These are phyloP conservation scores for Fagopyrum homotropicum DNA, from an alignment of 148 eudicot species.

Conservation along the genomic window DNA sequence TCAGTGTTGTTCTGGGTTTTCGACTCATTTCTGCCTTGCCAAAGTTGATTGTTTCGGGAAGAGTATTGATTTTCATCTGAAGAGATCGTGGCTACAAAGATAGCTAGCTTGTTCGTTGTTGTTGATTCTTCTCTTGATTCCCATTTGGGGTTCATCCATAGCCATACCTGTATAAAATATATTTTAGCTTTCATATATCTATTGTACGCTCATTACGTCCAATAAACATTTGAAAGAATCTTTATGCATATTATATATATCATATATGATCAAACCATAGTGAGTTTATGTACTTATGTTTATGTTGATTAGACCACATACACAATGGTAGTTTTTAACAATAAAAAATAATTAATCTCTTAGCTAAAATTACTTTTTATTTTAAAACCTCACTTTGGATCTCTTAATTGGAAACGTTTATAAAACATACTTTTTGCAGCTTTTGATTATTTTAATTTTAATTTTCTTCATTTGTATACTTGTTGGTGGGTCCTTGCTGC, in stretches of 20 bases:
- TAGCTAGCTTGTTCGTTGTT: slow-evolving; percentile 1
- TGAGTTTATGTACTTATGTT: neutral
- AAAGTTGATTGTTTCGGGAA: slow-evolving; percentile 33
- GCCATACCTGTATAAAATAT: neutral
- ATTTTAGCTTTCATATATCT: too few species aligned
- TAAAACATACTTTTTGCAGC: too few species aligned
- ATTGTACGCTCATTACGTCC: neutral
- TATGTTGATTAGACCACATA: too few species aligned
- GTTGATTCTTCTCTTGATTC: neutral
- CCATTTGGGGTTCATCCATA: neutral
- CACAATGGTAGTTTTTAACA: too few species aligned
- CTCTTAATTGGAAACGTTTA: too few species aligned
- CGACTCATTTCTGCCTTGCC: slow-evolving; percentile 39
- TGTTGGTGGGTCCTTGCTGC: too few species aligned
- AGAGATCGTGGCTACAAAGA: slow-evolving; percentile 24
- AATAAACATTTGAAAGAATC: neutral
- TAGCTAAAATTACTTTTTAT: too few species aligned
- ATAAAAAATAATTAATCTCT: too few species aligned
- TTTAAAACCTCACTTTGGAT: too few species aligned
- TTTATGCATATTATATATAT: neutral
- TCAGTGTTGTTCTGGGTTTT: slow-evolving; percentile 28
- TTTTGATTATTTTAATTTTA: too few species aligned
- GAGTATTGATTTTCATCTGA: slow-evolving; percentile 18
- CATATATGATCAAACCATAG: neutral
- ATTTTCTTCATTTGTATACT: too few species aligned